phyloP scores from a whole-genome alignment of 495 filamentous ascomycete genomes.

The Hypoxylon cercidicola region DNA sequence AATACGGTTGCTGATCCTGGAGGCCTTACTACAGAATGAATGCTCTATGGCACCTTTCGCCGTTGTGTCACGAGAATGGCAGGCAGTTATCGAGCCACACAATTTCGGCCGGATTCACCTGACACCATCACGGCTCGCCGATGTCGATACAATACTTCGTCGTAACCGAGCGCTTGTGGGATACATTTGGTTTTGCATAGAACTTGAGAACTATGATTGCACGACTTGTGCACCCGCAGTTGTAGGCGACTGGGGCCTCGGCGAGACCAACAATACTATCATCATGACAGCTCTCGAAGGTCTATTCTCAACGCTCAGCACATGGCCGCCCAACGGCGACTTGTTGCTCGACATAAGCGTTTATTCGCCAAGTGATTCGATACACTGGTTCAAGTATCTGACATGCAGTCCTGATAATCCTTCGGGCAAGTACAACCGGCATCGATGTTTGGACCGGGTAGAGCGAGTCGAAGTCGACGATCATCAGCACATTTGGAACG shows the following conservation, averaged over 20 bases:
- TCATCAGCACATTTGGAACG: no score
- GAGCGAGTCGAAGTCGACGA: no score
- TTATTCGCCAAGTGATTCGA: background rate
- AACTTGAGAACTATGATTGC: constrained; percentile 5
- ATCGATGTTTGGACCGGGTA: no score
- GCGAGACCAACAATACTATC: background rate
- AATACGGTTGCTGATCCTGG: background rate
- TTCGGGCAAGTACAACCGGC: background rate
- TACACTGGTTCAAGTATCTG: background rate
- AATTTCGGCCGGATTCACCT: constrained; percentile 1
- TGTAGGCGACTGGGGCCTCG: background rate
- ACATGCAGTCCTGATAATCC: background rate
- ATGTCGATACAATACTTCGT: background rate
- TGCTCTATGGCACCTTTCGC: background rate
- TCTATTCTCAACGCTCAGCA: background rate
- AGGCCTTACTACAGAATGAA: background rate
- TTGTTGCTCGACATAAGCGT: background rate
- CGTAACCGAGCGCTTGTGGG: constrained; percentile 8
- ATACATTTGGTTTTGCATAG: constrained; percentile 12
- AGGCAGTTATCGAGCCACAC: constrained; percentile 13
- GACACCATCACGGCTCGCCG: background rate
- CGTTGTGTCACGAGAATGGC: constrained; percentile 17
- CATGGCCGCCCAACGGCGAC: background rate
- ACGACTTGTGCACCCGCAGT: background rate
- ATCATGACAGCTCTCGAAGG: background rate